Conservation (phyloP, 2,329 filamentous ascomycete genomes). For the Penicillium sp. region DNA sequence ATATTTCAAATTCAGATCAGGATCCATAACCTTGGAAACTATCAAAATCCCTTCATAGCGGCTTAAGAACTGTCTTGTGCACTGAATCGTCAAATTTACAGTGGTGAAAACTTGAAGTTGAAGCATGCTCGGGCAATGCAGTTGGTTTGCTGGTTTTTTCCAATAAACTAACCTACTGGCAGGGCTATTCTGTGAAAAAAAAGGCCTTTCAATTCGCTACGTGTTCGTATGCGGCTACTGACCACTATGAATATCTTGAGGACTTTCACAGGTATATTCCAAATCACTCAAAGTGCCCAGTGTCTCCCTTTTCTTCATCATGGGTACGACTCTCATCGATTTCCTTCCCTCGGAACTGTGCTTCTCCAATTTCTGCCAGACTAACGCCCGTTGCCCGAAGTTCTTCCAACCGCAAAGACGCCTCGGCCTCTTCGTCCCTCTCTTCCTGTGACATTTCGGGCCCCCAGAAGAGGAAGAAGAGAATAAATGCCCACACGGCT, state of each 20-base stretch:
- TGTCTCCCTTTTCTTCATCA: constrained; percentile 8
- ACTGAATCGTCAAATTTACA: no score
- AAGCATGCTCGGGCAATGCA: no score
- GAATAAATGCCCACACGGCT: constrained; percentile 33
- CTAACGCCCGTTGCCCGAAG: constrained; percentile 24
- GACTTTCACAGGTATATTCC: neutral
- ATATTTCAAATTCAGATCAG: no score
- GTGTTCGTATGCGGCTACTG: no score
- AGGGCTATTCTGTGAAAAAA: no score
- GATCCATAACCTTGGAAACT: no score
- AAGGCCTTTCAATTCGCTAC: no score
- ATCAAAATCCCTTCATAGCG: no score
- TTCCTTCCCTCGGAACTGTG: constrained; percentile 9
- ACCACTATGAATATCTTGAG: neutral
- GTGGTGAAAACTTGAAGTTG: no score
- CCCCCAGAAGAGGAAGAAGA: constrained; percentile 40
- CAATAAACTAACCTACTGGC: no score
- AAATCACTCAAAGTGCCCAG: constrained; percentile 5
- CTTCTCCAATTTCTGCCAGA: constrained; percentile 23
- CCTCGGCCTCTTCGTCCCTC: constrained; percentile 28
- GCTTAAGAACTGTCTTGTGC: no score
- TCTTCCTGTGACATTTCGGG: constrained; percentile 35
- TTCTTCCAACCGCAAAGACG: constrained; percentile 23
- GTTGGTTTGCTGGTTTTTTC: no score
- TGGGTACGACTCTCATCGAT: constrained; percentile 1